Base-by-base conservation (phyloP, 1,139 yeast species). In the Protomyces inundatus region DNA sequence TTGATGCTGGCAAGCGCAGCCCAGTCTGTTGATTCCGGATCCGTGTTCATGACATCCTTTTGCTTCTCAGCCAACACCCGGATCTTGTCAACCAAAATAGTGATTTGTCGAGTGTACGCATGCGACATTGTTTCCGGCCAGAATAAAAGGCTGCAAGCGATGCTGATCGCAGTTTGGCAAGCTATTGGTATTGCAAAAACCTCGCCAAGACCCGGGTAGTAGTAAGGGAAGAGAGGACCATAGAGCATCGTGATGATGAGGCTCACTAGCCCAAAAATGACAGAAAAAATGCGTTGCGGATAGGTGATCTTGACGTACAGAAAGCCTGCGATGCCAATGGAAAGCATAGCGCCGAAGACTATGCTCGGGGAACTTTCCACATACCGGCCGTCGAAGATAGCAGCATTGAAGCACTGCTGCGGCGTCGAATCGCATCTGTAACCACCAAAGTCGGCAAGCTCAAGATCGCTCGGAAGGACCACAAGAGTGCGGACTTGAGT, bases 171-270 rank as follows among this genome's bases (percentile, higher is more conserved):
- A 12, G 42, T 45, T 36, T 65, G 65, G 5, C 57, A 36, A 5
- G 56, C 64, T 9, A 55, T 30, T 14, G 67, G 66, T 7, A 55
- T 32, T 46, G 57, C 48, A 36, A 65, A 50, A 14, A 45, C 35
- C 30, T 53, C 23, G 6, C 67, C 66, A 14, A 65, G 53, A 7
- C 33, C 30, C 10, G 65, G 63, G 40, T 48, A 61, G 40, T 42
- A 65, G 54, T 61, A 58, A 4, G 67, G 67, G 50, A 55, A 65
- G 32, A 66, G 48, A 14, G 67, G 67, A 5, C 64, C 64, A 45
- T 58, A 58, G 9, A 55, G 33, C 16, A 33, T 14, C 2, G 52
- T 39, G 16, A 66, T 62, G 23, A 61, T 64, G 39, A 48, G 48
- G 32, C 59, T 34, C 16, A 66, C 54, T 33, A 57, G 42, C 7